Conservation (phyloP, 768 basidiomycete genomes). For the Phylloporus scabripes region DNA sequence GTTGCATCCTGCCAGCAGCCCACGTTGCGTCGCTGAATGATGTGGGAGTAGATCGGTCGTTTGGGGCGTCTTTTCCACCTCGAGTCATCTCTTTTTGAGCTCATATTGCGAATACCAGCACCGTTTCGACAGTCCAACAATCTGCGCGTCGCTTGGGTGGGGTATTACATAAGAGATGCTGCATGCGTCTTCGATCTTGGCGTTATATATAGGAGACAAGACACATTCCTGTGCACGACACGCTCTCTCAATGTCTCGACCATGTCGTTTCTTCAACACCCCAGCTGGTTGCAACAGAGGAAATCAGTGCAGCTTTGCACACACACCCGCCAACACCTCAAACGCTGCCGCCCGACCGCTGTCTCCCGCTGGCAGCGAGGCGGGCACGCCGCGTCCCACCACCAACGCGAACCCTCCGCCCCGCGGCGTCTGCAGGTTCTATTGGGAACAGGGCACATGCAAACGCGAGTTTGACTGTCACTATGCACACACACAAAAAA, state of each 20-base stretch:
- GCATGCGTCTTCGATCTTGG: no score
- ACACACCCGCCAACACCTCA: slow-evolving; percentile 12
- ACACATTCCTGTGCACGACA: background rate
- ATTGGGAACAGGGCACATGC: slow-evolving; percentile 45
- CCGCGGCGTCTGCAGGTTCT: slow-evolving; percentile 42
- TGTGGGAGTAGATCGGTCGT: no score
- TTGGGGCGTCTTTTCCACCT: no score
- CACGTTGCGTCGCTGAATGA: no score
- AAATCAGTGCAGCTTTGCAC: slow-evolving; percentile 32
- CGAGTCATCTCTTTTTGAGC: no score
- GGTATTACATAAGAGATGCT: no score
- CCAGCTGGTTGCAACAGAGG: slow-evolving; percentile 47
- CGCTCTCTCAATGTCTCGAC: slow-evolving; percentile 20
- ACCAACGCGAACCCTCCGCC: slow-evolving; percentile 9
- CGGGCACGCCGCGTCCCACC: background rate
- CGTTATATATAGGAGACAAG: background rate
- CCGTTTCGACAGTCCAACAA: no score
- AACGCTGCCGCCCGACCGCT: no score
- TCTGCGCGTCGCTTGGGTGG: no score
- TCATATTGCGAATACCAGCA: no score
- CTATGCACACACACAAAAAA: slow-evolving; percentile 33
- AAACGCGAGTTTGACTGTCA: slow-evolving; percentile 41
- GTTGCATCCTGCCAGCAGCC: no score
- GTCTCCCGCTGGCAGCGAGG: no score
- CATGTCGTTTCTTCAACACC: slow-evolving; percentile 37